Evolutionary conservation across 78 protist genomes (phyloP), one percentile per base, ranked within the genome.

Genomic region (Dictyostelium intermedium): DNA sequence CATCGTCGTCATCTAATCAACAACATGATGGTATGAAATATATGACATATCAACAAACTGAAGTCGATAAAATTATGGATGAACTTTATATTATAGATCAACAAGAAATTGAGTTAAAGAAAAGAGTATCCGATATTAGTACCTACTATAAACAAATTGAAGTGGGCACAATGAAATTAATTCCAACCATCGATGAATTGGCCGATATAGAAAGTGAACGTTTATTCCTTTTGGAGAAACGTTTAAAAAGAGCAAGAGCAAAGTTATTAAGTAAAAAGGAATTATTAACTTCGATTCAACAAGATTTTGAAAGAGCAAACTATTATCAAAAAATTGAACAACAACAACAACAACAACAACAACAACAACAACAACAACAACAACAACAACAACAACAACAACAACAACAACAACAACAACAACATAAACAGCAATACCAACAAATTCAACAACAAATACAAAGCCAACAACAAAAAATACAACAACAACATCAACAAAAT

Each of bases 361-460:
- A 45, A 39, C 81, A 74, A 74, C 81, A 74, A 78, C 83, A 78
- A 43, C 41, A 23, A 45, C 66, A 45, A 78, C 83, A 45, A 78
- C 56, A 78, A 43, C 83, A 39, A 78, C 83, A 70, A 70, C 78
- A 70, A 70, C 78, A 70, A 70, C 78, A 70, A 72, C 79, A 72
- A 34, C 43, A 30, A 72, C 43, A 30, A 30, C 43, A 30, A 72
- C 79, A 72, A 72, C 47, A 72, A 34, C 79, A 72, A 34, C 79
- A 72, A 72, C 45, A 70, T 8, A 8, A 70, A 70, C 11, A 27
- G 8, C 1, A 66, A 1, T 18, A 66, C 3, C 74, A 66, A 66
- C 37, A 66, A 27, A 2, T 5, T 25, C 74, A 66, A 27, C 37
- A 56, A 20, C 27, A 56, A 0, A 56, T 14, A 14, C 66, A 56